Base-by-base conservation (phyloP, 371 early-diverging fungal species). In the Mucor circinelloides region DNA sequence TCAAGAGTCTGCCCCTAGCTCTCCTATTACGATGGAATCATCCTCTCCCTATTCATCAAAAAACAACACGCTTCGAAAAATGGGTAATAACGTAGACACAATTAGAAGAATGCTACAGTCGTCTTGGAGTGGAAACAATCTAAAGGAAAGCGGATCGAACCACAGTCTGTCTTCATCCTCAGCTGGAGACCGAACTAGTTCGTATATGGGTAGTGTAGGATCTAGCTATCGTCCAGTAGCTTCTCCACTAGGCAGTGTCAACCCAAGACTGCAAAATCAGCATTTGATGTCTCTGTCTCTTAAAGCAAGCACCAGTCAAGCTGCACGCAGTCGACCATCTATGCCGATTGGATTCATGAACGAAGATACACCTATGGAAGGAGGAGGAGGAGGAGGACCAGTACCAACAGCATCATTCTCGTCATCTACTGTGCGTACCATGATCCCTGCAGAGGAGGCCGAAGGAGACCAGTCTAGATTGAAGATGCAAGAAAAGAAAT, bases 361-460 rank as follows among this genome's bases (percentile, higher is more conserved):
- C 10, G 66, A 69, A 17, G 52, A 52, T 13, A 50, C 50, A 1
- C 23, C 2, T 9, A 25, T 25, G 10, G 50, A 50, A 17, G 42
- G 42, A 46, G 46, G 19, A 50, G 66, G 58, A 40, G 52, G 52
- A 21, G 46, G 46, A 52, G 66, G 54, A 40, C 71, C 72, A 12
- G 34, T 19, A 23, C 73, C 75, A 7, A 78, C 78, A 2, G 73
- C 66, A 6, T 75, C 81, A 9, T 76, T 78, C 68, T 81, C 78
- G 15, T 78, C 81, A 19, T 76, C 78, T 4, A 81, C 81, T 34
- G 78, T 73, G 50, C 72, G 69, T 6, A 81, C 81, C 10, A 75
- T 81, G 77, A 76, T 81, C 52, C 78, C 77, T 50, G 73, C 68
- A 60, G 64, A 74, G 46, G 81, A 80, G 59, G 62, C 42, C 34